Base-by-base conservation (phyloP, 352 stramenopile species). In the Pythium myriotylum region DNA sequence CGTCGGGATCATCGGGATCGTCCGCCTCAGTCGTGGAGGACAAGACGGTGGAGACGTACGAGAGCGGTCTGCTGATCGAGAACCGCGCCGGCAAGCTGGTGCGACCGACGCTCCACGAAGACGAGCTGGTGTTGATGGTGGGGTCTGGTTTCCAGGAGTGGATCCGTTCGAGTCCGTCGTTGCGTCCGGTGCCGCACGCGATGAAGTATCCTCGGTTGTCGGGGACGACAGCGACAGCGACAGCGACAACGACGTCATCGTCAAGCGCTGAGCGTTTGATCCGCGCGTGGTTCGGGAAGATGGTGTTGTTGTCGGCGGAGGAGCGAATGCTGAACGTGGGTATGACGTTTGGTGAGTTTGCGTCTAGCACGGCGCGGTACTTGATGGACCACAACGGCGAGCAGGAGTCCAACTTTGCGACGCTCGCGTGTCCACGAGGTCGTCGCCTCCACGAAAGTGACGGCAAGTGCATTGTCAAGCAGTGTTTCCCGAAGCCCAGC, bases 201-300 rank as follows among this genome's bases (percentile, higher is more conserved):
- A 79, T 79, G 71, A 63, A 68, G 42, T 68, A 68, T 40, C 65
- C n/a, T n/a, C n/a, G n/a, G n/a, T n/a, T n/a, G n/a, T n/a, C n/a
- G n/a, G n/a, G n/a, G n/a, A n/a, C n/a, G n/a, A n/a, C n/a, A n/a
- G n/a, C n/a, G n/a, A n/a, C n/a, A n/a, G n/a, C n/a, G n/a, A n/a
- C n/a, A n/a, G n/a, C 65, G 6, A 48, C 17, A 13, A 23, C 65
- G 19, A n/a, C 27, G 19, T 6, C 24, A 2, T 32, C 20, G 19
- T 8, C 24, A 2, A n/a, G 16, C n/a, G 40, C 26, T 5, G 27
- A 41, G 4, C 62, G 49, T 4, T 10, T 77, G 7, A 40, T 77
- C 0, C 69, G 72, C 7, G 62, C 68, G 20, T 80, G 72, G 72
- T 77, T 76, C 33, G 72, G 72, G 48, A 77, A 77, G 55, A 80